Evolutionary conservation across 202 grass and related monocot species (phyloP).

Genomic region (Brachypodium distachyon): DNA sequence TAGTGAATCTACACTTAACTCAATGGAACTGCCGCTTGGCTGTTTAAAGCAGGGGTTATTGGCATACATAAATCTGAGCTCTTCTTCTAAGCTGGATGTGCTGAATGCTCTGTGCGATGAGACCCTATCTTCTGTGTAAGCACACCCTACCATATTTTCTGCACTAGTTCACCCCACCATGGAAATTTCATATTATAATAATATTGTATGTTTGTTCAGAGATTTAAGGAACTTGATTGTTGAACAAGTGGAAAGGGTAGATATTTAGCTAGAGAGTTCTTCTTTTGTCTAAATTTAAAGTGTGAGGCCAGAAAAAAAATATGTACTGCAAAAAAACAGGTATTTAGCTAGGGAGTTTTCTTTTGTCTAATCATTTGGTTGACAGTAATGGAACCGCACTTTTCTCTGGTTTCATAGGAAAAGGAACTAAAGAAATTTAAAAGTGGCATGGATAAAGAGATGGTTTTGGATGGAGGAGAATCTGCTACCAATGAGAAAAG

Average conservation of each 20-base stretch:
- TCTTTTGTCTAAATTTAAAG: too few species aligned
- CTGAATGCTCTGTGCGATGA: constrained; percentile 81
- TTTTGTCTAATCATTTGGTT: neutral
- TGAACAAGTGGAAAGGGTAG: too few species aligned
- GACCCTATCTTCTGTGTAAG: constrained; percentile 63
- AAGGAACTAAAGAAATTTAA: constrained; percentile 60
- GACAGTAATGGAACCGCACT: neutral
- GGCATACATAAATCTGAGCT: constrained; percentile 57
- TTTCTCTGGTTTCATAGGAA: constrained; percentile 38
- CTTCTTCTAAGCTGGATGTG: constrained; percentile 48
- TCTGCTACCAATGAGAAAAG: constrained; percentile 28
- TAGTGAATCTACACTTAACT: constrained; percentile 19
- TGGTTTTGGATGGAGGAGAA: constrained; percentile 28
- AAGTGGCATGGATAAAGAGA: constrained; percentile 23
- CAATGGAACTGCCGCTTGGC: constrained; percentile 30
- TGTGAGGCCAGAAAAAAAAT: constrained; percentile 23
- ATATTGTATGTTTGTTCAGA: constrained; percentile 6
- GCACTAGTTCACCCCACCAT: neutral
- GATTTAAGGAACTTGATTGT: constrained; percentile 36
- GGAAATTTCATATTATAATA: constrained; percentile 11
- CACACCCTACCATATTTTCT: constrained; percentile 10
- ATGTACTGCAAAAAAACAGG: constrained; percentile 21
- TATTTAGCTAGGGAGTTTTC: neutral
- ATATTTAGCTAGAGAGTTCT: too few species aligned
- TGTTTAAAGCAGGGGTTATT: constrained; percentile 39